Conservation (phyloP, 306 rosid genomes). For the Boehmeria nivea region DNA sequence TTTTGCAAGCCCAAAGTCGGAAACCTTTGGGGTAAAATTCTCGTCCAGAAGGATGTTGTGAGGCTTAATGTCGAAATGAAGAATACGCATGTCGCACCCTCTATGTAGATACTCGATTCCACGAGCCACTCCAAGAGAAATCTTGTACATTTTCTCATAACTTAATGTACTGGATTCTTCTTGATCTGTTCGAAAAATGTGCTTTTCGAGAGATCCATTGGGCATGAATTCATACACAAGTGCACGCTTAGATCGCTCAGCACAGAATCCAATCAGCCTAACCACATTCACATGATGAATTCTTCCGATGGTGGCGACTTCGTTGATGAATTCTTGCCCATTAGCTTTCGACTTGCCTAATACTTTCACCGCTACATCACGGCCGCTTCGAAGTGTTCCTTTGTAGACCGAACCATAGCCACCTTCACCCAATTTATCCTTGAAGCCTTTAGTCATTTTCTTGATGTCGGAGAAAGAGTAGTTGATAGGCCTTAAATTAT, state of each 20-base stretch:
- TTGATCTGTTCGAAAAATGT: slow-evolving; percentile 4
- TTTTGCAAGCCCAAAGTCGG: slow-evolving; percentile 1
- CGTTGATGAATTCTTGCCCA: slow-evolving; percentile 32
- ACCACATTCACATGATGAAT: slow-evolving; percentile 33
- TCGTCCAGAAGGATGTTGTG: too few relatives aligned
- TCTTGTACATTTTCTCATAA: not conserved
- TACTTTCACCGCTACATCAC: slow-evolving; percentile 25
- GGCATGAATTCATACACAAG: slow-evolving; percentile 28
- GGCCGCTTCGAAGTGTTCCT: slow-evolving; percentile 24
- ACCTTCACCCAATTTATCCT: slow-evolving; percentile 33
- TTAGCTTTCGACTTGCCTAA: slow-evolving; percentile 20
- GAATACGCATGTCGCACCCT: not conserved
- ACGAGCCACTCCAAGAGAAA: not conserved
- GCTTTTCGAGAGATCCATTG: slow-evolving; percentile 25
- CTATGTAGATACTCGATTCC: slow-evolving; percentile 7
- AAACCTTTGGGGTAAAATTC: not conserved
- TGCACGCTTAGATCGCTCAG: slow-evolving; percentile 25
- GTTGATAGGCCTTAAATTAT: slow-evolving; percentile 22
- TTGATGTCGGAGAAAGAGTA: slow-evolving; percentile 26
- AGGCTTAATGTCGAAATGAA: slow-evolving; percentile 5
- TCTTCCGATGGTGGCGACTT: slow-evolving; percentile 33
- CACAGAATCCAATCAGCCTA: slow-evolving; percentile 23
- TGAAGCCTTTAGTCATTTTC: slow-evolving; percentile 22
- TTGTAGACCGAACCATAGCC: slow-evolving; percentile 32
- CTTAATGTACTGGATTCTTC: not conserved